Evolutionary conservation across 257 asterid species (phyloP).

Genomic region (Phtheirospermum japonicum): DNA sequence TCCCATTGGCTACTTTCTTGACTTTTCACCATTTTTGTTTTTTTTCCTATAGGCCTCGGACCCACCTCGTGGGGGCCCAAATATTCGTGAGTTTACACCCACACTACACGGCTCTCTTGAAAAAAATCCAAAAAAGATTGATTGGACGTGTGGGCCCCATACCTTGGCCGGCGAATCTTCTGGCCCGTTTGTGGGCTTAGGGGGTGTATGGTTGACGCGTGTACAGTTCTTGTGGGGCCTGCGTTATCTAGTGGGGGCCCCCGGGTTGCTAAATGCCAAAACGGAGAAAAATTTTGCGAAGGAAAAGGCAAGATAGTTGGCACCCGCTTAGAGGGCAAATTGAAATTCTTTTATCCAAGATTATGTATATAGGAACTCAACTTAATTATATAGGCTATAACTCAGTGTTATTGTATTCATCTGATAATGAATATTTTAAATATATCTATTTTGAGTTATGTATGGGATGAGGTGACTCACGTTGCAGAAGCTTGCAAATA

Average conservation of each 20-base stretch:
- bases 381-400: too few species aligned
- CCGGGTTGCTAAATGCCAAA: constrained; percentile 29
- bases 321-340: background rate
- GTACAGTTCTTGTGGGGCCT: constrained; percentile 48
- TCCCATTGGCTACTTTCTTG: constrained; percentile 58
- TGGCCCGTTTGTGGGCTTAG: constrained; percentile 23
- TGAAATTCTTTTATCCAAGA: background rate
- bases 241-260: background rate
- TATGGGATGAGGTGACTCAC: too few species aligned
- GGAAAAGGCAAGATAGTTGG: background rate
- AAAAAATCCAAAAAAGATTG: constrained; percentile 39
- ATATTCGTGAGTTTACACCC: constrained; percentile 40
- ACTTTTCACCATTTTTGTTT: constrained; percentile 32
- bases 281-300: background rate
- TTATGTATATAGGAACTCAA: too few species aligned
- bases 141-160: constrained; percentile 48
- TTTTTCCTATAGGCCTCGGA: constrained; percentile 7
- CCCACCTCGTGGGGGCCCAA: constrained; percentile 35
- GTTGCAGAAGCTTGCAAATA: too few species aligned
- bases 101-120: constrained; percentile 49
- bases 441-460: too few species aligned
- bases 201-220: constrained; percentile 54
- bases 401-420: too few species aligned
- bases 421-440: background rate
- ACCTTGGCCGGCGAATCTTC: constrained; percentile 46